Base-by-base conservation (phyloP, 345 rosid genomes). In the Lepidium didymum region DNA sequence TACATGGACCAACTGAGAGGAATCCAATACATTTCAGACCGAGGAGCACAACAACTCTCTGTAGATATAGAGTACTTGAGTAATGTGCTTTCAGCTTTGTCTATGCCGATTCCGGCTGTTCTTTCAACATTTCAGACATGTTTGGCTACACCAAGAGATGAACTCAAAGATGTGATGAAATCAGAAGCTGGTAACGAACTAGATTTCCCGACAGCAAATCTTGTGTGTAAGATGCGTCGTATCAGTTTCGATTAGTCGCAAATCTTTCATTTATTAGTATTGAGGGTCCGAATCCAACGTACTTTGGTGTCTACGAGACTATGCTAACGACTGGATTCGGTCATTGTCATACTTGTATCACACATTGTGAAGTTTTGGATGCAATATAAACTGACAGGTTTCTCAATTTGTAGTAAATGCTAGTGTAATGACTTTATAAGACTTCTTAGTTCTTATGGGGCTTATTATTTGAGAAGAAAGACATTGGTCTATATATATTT, bases 1-100 rank as follows among this genome's bases (percentile, higher is more conserved):
- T 94, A 91, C 84, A 80, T 87, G 85, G 99, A 94, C 79, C 99
- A 94, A 78, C 69, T 94, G 68, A 81, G 99, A 47, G 97, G 96
- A 13, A 89, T 94, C 77, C 95, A 88, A 76, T 78, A 87, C 62
- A 68, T 89, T 54, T 83, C 99, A 47, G 97, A 94, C 63, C 87
- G 86, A n/a, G 97, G 97, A 56, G 95, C 97, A 4, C 92, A 83
- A 49, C 97, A 94, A 62, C 90, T 94, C 3, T 83, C 91, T 12
- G 95, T 74, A 23, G 99, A 94, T 77, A 94, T 94, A 2, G 96
- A 94, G 74, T 94, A 94, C 52, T 83, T 94, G 82, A 94, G 95
- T 56, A 94, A 91, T 58, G 99, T 94, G 77, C 99, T 91, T 34
- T 81, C 91, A 31, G 99, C 99, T 49, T 79, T 94, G 10, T 89